Evolutionary conservation across 2,329 filamentous ascomycete species (phyloP), one percentile per base, ranked within the genome.

Genomic region (Thielaviopsis punctulata): DNA sequence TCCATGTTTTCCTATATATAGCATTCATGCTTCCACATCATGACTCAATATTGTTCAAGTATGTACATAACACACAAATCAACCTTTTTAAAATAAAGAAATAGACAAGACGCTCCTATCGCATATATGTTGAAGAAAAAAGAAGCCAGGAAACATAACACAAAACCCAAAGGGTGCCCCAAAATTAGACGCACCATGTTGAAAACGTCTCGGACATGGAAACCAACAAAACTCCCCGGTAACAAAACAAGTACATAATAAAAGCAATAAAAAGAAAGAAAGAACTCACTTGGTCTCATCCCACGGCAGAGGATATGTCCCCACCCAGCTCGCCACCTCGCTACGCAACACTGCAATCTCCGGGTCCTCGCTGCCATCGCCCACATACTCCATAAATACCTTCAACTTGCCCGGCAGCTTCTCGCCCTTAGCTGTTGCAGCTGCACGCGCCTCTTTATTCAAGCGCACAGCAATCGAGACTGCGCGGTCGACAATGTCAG

Each of bases 401-500:
- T 77, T 82, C 46, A 86, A 69, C 60, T 76, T 77, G 48, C 75
- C 76, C 22, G 76, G 73, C 59, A 69, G 76, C 71, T 84, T 85
- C 57, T 82, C 76, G 23, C 76, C 77, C 59, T 74, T 77, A 56
- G 80, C 77, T 64, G 81, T 75, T 10, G 80, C 79, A n/a, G 76
- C 75, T 60, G 83, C 80, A 60, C 77, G 76, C 3, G 81, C 82
- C 56, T 78, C 76, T 66, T 79, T 86, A 67, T 89, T 82, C 45
- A 94, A 70, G 55, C 84, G 77, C 59, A 82, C 75, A 1, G 86
- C 82, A 59, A 94, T 87, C 25, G 77, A 79, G 46, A 94, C 86
- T 8, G 84, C 83, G 47, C 85, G 80, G 67, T 90, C 85, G 51
- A 94, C 85, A 57, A 93, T 86, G 62, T 87, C 84, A 13, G 86